A percentile compares a stretch with the other conserved stretches of the same genome.
These are phyloP conservation scores for Alternaria novae-zelandiae DNA, from an alignment of 2,329 filamentous ascomycete species.

Conservation along the genomic window DNA sequence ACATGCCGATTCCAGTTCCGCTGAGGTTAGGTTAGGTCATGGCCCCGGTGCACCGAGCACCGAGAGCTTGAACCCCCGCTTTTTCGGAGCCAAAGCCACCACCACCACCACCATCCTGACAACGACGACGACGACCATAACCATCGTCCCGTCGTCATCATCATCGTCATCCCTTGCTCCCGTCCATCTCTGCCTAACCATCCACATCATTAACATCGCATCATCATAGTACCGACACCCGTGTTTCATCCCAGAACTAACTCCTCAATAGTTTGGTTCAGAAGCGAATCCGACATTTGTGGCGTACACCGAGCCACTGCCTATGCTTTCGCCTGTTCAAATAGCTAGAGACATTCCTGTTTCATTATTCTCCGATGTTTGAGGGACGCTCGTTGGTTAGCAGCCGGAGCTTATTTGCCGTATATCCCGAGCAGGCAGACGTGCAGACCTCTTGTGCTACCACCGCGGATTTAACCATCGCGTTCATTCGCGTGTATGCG, in stretches of 20 bases:
- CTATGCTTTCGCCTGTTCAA: not conserved
- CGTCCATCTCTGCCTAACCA: not conserved
- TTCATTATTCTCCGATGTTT: slow-evolving; percentile 19
- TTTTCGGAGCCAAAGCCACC: not conserved
- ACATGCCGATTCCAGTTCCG: not conserved
- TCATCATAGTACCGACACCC: not conserved
- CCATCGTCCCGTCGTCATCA: not conserved
- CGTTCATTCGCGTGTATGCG: not conserved
- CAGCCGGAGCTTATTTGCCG: not conserved
- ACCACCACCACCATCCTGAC: not conserved
- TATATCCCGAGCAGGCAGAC: not conserved
- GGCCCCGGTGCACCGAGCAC: no score
- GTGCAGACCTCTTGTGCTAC: not conserved
- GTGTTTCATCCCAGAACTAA: not conserved
- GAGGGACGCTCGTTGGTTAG: not conserved
- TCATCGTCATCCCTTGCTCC: not conserved
- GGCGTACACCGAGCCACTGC: not conserved
- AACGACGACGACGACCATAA: not conserved
- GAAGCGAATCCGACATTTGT: not conserved
- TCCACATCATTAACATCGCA: not conserved
- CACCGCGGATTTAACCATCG: not conserved
- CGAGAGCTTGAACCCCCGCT: no score
- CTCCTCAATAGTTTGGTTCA: not conserved
- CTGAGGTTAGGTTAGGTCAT: not conserved
- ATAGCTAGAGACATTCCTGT: not conserved